Evolutionary conservation across 306 rosid species (phyloP).

Genomic region (Hippophae gyantsensis): DNA sequence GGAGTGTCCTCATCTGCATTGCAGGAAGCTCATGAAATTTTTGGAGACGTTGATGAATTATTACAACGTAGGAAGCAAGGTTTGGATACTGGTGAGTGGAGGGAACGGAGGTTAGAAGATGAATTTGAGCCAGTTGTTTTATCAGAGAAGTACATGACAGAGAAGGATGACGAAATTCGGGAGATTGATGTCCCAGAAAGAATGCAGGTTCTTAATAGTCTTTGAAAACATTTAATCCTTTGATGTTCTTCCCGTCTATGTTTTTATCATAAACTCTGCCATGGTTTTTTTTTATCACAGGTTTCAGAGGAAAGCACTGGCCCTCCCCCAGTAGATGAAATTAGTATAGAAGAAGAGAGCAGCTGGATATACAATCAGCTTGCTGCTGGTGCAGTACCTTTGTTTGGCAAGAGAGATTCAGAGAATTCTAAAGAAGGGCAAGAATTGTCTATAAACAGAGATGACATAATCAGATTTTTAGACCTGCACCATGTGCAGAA

Average conservation of each 20-base stretch:
- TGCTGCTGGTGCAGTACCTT: slow-evolving; percentile 46
- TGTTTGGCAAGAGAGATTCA: slow-evolving; percentile 40
- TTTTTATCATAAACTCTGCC: slow-evolving; percentile 10
- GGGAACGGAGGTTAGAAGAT: slow-evolving; percentile 76
- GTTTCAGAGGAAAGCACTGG: slow-evolving; percentile 80
- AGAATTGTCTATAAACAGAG: slow-evolving; percentile 42
- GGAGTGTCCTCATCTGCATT: slow-evolving; percentile 84
- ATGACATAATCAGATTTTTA: slow-evolving; percentile 73
- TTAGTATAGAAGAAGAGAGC: slow-evolving; percentile 63
- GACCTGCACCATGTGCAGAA: slow-evolving; percentile 83
- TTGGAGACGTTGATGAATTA: slow-evolving; percentile 85
- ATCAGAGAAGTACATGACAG: slow-evolving; percentile 86
- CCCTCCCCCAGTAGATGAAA: slow-evolving; percentile 47
- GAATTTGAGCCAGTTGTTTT: slow-evolving; percentile 87
- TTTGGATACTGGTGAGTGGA: slow-evolving; percentile 46
- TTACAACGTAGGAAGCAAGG: slow-evolving; percentile 50
- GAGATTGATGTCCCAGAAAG: slow-evolving; percentile 84
- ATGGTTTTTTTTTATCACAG: slow-evolving; percentile 26
- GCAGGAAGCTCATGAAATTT: slow-evolving; percentile 92
- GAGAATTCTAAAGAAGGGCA: slow-evolving; percentile 22
- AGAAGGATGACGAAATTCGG: slow-evolving; percentile 74
- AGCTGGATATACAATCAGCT: slow-evolving; percentile 66
- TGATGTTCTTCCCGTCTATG: slow-evolving; percentile 2
- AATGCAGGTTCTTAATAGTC: slow-evolving; percentile 63
- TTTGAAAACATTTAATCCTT: background rate